Evolutionary conservation across 495 filamentous ascomycete species (phyloP).

Genomic region (Corynascus novoguineensis): DNA sequence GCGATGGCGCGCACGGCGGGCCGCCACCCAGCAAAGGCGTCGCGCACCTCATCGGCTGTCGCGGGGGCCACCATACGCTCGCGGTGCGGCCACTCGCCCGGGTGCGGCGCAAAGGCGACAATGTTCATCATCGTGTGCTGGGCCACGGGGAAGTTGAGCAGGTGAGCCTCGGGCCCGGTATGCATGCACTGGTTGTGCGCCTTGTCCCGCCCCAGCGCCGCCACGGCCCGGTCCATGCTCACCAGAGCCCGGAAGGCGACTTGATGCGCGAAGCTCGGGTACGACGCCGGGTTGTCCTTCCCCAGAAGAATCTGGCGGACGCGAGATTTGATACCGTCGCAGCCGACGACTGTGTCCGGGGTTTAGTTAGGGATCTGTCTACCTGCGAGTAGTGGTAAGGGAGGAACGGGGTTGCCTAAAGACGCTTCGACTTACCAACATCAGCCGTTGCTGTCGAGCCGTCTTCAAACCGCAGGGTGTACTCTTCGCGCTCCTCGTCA

Average conservation of each 20-base stretch:
- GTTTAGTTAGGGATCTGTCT: not conserved
- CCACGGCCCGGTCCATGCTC: slow-evolving; percentile 39
- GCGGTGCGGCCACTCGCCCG: not conserved
- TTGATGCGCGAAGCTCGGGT: slow-evolving; percentile 41
- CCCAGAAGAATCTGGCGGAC: slow-evolving; percentile 39
- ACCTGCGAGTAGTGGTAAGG: not conserved
- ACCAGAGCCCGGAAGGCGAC: slow-evolving; percentile 43
- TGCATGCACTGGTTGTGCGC: slow-evolving; percentile 40
- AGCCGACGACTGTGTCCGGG: slow-evolving; percentile 41
- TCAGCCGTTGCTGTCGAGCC: not conserved
- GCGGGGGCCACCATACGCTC: not conserved
- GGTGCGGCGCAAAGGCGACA: not conserved
- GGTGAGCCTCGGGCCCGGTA: slow-evolving; percentile 39
- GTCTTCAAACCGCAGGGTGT: not conserved
- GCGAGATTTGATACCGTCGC: slow-evolving; percentile 48
- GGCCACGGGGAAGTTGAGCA: slow-evolving; percentile 37
- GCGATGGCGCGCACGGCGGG: slow-evolving; percentile 21
- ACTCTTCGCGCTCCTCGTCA: not conserved
- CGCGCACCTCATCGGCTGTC: slow-evolving; percentile 21
- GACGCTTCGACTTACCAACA: not conserved
- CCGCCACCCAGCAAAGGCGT: slow-evolving; percentile 15
- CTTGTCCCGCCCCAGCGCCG: slow-evolving; percentile 36
- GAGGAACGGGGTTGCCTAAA: not conserved
- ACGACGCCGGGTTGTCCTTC: slow-evolving; percentile 30
- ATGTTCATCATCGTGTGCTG: not conserved